Evolutionary conservation across 2,329 filamentous ascomycete genomes (phyloP), one percentile per base, ranked within the genome.

Genomic region (Venturia aucupariae): DNA sequence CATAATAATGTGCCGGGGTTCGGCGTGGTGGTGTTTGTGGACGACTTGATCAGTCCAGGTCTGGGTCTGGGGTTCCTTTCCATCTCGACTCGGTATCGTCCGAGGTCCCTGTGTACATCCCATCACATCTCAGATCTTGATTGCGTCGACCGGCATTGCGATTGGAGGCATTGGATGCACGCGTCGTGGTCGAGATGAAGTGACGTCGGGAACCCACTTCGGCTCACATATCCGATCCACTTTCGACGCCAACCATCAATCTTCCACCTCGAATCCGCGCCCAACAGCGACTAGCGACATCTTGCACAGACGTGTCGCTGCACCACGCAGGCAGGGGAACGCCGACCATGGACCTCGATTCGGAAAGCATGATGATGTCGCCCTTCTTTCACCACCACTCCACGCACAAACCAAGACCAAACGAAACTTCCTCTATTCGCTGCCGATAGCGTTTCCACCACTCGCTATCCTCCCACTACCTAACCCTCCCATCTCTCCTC

Each of bases 161-260:
- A 35, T 4, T 35, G 32, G 32, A 10, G 32, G 10, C 4, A 4
- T 35, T 10, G 32, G 32, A n/a, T n/a, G 32, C 4, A 46, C 44
- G 44, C 44, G 44, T 46, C 44, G 44, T 46, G 44, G 3, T 11
- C 3, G 5, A 7, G 38, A 41, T 41, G 38, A 41, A 41, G 30
- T 55, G 51, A 55, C 51, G 51, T 55, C 51, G 51, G 27, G 51
- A 55, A n/a, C 19, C 27, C 51, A n/a, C 51, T n/a, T 55, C 15
- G 51, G 13, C 27, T 4, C 8, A 19, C 3, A 35, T 4, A 8
- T 30, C 24, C 7, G 3, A 6, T n/a, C 51, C 51, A n/a, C 51
- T n/a, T 35, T 35, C 10, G 32, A 35, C 32, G 32, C 32, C 35
- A 38, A 38, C 35, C 35, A 38, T 38, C 7, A 38, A 38, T 3